Evolutionary conservation across 2,329 filamentous ascomycete genomes (phyloP), one percentile per base, ranked within the genome.

Genomic region (Thermomyces lanuginosus): DNA sequence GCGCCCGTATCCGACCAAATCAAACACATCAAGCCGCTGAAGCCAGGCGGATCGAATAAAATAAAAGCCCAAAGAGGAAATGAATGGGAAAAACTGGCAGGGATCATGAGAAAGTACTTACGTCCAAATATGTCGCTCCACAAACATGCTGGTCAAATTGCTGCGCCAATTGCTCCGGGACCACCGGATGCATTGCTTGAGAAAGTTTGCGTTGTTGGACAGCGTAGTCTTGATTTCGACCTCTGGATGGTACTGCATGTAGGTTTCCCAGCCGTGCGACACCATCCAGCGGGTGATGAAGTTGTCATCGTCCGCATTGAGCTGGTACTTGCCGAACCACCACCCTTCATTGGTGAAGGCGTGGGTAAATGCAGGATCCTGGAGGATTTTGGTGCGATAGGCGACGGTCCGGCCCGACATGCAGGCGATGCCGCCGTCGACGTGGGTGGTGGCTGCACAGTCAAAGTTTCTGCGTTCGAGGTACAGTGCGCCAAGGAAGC

Each of bases 251-350:
- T 92, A 92, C 58, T 95, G 86, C 53, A 93, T 79, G 64, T 80
- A 86, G 12, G 84, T 93, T 58, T 91, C 82, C 80, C 82, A 92
- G 40, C 76, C 69, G 58, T 92, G 77, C 37, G 73, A 79, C 40
- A 93, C 84, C 45, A 95, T 68, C 86, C 86, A 95, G 31, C 86
- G 75, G 5, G 86, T 93, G 42, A 95, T 81, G 58, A 93, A 95
- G 58, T 95, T 95, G 63, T 95, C 86, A 52, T 95, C 86, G 53
- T 95, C 86, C 14, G 86, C 83, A 47, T 93, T 93, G 34, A 95
- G 66, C 45, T 84, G 84, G 56, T 77, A 92, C 43, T 76, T 73
- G 25, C 76, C 69, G 36, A 55, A 61, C 55, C 66, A 66, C 81
- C 81, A 92, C 41, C 76, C 77, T 58, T 95, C 86, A 29, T 84